Conservation (phyloP, 768 basidiomycete species). For the Phlebiopsis gigantea region DNA sequence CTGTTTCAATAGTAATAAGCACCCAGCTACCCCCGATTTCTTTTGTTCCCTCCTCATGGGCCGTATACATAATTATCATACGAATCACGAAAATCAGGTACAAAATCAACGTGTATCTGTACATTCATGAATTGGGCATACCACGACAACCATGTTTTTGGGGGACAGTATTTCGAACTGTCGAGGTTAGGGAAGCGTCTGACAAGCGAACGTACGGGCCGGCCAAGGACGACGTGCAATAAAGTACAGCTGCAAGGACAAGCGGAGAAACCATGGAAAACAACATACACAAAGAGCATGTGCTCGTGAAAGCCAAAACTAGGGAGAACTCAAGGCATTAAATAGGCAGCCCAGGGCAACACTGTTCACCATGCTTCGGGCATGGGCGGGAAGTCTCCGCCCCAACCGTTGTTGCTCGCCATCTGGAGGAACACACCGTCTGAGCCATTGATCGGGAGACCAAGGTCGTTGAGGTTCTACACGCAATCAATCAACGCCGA, state of each 20-base stretch:
- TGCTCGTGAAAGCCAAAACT: background rate
- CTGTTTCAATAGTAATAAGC: too few species aligned
- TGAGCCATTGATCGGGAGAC: constrained; percentile 85
- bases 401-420: constrained; percentile 68
- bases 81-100: too few species aligned
- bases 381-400: constrained; percentile 67
- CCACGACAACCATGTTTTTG: too few species aligned
- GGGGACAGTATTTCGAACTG: too few species aligned
- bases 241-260: background rate
- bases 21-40: too few species aligned
- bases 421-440: constrained; percentile 87
- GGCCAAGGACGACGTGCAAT: background rate
- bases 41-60: too few species aligned
- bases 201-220: too few species aligned
- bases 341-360: background rate
- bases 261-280: background rate
- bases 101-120: too few species aligned
- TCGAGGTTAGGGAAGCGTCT: too few species aligned
- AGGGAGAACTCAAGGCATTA: background rate
- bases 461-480: constrained; percentile 84
- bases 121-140: background rate
- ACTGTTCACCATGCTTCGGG: constrained; percentile 75
- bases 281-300: background rate
- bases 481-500: background rate
- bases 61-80: too few species aligned